phyloP scores from a whole-genome alignment of 208 protist genomes.

The Angomonas deanei region DNA sequence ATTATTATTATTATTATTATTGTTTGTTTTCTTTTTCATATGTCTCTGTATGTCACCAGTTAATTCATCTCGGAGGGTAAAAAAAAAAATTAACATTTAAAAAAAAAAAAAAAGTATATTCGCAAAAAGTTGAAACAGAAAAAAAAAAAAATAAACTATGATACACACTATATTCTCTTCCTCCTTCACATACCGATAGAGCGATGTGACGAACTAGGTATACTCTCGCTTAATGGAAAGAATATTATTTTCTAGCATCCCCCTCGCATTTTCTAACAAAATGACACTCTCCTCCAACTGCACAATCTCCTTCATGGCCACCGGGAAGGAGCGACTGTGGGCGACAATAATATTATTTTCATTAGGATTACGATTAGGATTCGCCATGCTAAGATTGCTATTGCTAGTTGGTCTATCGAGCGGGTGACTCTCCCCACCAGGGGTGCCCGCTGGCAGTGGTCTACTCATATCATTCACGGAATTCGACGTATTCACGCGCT shows the following conservation, averaged over 20 bases:
- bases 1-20: no score
- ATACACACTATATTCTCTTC: neutral
- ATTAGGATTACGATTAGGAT: neutral
- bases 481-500: no score
- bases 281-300: neutral
- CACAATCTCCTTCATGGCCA: neutral
- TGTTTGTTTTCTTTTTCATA: no score
- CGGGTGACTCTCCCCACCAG: no score
- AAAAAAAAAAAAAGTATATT: neutral
- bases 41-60: neutral
- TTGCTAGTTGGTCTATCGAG: no score
- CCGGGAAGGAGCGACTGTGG: neutral
- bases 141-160: conserved; percentile 3
- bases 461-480: no score
- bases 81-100: neutral
- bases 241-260: neutral
- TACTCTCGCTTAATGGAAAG: neutral
- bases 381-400: no score
- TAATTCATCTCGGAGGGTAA: neutral
- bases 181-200: neutral
- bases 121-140: conserved; percentile 4
- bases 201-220: no score
- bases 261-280: neutral
- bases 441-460: no score
- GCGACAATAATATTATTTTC: neutral